Base-by-base conservation (phyloP, 78 protist species). In the Cyanophora paradoxa region DNA sequence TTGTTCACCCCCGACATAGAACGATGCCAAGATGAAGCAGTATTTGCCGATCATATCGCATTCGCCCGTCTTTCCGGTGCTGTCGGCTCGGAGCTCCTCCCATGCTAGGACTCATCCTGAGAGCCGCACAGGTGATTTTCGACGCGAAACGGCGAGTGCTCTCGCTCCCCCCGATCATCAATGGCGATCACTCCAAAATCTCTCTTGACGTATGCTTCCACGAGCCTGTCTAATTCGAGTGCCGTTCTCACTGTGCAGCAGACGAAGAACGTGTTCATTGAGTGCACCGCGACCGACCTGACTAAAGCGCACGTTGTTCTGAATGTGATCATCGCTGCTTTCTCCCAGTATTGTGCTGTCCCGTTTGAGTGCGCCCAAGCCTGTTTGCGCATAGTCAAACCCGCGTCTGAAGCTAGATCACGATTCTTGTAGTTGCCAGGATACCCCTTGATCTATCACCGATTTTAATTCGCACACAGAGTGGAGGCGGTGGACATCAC, bases 131-230 rank as follows among this genome's bases (percentile, higher is more conserved):
- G 24, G 93, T 84, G 40, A 79, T 96, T 68, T 82, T 78, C 69
- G 99, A 98, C 87, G 19, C 86, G 30, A 74, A 82, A 20, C 79
- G 82, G 42, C 42, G 36, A 6, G 87, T 98, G 31, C 57, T 92
- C 39, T 95, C 99, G 44, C 74, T 98, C 59, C 99, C 99, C 26
- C 99, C 99, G 37, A 95, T 98, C 64, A 97, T 98, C 86, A 98
- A 98, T 83, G 88, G 97, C 34, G 90, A 93, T 37, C 94, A 91
- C 83, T 93, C 98, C 52, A 93, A 95, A 75, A 77, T 81, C 37
- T 58, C 26, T 58, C 8, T 17, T 30, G 8, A 58, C 31, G 6
- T 58, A 22, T 58, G 31, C 13, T 30, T 10, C 7, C 13, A 58
- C 13, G 37, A 33, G 22, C 3, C 24, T 20, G 24, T 6, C 22